Evolutionary conservation across 495 filamentous ascomycete genomes (phyloP).

Genomic region (Trichodelitschia bisporula): DNA sequence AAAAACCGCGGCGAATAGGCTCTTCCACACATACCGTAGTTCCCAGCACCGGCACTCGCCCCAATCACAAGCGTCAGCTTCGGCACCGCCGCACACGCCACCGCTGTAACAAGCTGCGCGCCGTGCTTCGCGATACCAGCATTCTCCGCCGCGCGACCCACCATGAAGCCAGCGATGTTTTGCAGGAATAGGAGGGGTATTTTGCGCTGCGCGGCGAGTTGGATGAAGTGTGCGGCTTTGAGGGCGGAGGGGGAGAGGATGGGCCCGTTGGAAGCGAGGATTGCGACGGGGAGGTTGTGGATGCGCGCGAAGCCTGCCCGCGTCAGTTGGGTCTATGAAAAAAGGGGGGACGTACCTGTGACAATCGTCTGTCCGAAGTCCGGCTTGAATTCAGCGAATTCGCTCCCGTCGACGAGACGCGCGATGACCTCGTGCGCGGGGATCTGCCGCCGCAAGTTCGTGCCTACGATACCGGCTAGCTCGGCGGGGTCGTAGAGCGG

Average conservation of each 20-base stretch:
- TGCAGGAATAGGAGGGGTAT: slow-evolving; percentile 86
- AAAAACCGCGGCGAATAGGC: slow-evolving; percentile 77
- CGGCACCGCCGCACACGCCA: slow-evolving; percentile 83
- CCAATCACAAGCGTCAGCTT: slow-evolving; percentile 95
- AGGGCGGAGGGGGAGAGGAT: slow-evolving; percentile 78
- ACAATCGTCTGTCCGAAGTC: slow-evolving; percentile 79
- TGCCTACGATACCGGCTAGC: slow-evolving; percentile 66
- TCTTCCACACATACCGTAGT: slow-evolving; percentile 80
- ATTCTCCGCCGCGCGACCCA: slow-evolving; percentile 72
- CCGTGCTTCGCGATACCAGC: slow-evolving; percentile 97
- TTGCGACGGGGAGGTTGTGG: slow-evolving; percentile 76
- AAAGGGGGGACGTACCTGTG: slow-evolving; percentile 23
- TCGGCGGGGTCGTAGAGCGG: slow-evolving; percentile 66
- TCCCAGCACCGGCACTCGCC: slow-evolving; percentile 46
- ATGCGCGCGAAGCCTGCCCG: slow-evolving; percentile 49
- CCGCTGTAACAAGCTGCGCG: slow-evolving; percentile 88
- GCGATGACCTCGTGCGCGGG: slow-evolving; percentile 81
- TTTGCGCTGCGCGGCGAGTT: slow-evolving; percentile 76
- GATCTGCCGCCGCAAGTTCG: slow-evolving; percentile 64
- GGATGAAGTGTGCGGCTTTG: slow-evolving; percentile 94
- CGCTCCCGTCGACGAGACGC: slow-evolving; percentile 73
- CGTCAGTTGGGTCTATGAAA: not conserved
- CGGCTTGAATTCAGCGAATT: slow-evolving; percentile 85
- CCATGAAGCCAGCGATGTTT: slow-evolving; percentile 97
- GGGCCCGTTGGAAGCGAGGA: slow-evolving; percentile 92